These are phyloP conservation scores for Spatholobus suberectus DNA, from an alignment of 306 rosid genomes.

Conservation along the genomic window DNA sequence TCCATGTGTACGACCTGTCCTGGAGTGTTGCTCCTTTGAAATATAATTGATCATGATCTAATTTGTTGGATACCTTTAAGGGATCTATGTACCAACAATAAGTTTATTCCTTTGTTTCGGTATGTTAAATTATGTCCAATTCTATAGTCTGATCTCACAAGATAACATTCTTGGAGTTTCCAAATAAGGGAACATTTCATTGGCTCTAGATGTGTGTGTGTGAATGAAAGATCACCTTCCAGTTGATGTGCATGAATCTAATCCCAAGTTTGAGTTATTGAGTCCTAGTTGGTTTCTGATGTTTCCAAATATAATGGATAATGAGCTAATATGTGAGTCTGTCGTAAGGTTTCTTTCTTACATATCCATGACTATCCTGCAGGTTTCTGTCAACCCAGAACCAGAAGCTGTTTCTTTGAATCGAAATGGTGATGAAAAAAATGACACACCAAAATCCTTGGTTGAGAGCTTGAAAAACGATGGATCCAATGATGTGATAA, in stretches of 20 bases:
- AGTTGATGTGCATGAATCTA: not conserved
- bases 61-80: not conserved
- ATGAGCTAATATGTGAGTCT: not conserved
- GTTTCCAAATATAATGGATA: not conserved
- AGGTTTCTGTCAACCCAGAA: constrained; percentile 53
- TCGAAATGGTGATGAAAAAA: constrained; percentile 27
- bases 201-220: not conserved
- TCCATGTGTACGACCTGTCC: not conserved
- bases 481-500: constrained; percentile 34
- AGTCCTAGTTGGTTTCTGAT: constrained; percentile 15
- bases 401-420: constrained; percentile 21
- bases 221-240: not conserved
- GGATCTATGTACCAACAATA: not conserved
- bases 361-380: constrained; percentile 34
- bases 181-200: constrained; percentile 3
- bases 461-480: constrained; percentile 46
- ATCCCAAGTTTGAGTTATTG: constrained; percentile 1
- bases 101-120: not conserved
- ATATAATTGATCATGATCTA: not conserved
- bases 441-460: constrained; percentile 33
- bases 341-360: not conserved
- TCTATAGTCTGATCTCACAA: not conserved
- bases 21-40: not conserved
- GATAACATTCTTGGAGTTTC: constrained; percentile 28
- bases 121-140: not conserved